A percentile compares a stretch with the other conserved stretches of the same genome.
Evolutionary conservation across 148 eudicot species (phyloP).

Genomic region (Rhododendron simsii): DNA sequence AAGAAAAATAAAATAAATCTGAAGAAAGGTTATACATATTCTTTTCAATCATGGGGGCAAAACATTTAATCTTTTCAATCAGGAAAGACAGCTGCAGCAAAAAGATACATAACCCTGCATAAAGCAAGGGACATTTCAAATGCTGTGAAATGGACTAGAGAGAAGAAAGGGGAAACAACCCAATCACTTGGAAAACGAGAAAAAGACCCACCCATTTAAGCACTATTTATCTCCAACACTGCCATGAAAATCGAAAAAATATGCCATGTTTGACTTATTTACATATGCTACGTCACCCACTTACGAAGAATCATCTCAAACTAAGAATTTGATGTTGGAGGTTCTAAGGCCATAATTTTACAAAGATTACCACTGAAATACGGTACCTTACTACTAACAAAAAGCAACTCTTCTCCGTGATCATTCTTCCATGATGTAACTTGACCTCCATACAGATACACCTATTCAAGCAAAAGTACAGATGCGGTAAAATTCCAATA

Average conservation of each 20-base stretch:
- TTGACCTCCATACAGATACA: conserved; percentile 75
- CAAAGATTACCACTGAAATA: neutral
- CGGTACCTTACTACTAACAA: conserved; percentile 72
- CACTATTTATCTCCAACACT: neutral
- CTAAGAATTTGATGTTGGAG: neutral
- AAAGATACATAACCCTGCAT: neutral
- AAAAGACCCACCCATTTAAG: neutral
- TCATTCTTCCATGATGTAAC: conserved; percentile 95
- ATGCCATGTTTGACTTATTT: neutral
- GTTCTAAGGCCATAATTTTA: neutral
- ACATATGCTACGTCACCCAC: neutral
- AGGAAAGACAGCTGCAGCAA: neutral
- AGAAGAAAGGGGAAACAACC: neutral
- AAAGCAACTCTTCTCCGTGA: conserved; percentile 71
- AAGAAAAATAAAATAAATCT: neutral
- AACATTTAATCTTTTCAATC: neutral
- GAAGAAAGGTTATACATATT: neutral
- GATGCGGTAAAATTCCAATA: neutral
- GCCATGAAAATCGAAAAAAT: neutral
- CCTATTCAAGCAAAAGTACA: conserved; percentile 28
- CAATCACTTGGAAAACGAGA: neutral
- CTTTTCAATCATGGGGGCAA: neutral
- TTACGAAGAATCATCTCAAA: neutral
- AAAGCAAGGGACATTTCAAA: neutral
- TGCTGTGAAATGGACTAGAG: neutral